These are phyloP conservation scores for Blastocystis sp. DNA, from an alignment of 352 stramenopile species.

Conservation along the genomic window DNA sequence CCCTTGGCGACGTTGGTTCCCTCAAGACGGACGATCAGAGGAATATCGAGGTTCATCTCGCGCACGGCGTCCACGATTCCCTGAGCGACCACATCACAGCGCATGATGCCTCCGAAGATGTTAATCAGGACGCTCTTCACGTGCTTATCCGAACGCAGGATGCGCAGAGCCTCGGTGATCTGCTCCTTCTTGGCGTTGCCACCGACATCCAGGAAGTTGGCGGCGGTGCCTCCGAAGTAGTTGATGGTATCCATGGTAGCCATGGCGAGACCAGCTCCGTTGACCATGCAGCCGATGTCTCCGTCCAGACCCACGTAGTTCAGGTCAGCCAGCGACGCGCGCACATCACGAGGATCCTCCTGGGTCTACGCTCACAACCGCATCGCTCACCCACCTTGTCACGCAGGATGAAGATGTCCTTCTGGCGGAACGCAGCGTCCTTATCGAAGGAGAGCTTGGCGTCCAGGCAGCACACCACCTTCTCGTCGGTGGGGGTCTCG, in stretches of 20 bases:
- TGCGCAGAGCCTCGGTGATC: constrained; percentile 76
- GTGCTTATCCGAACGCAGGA: constrained; percentile 78
- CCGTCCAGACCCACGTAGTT: constrained; percentile 98
- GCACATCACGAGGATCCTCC: constrained; percentile 86
- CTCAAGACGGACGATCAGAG: constrained; percentile 91
- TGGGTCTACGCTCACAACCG: constrained; percentile 62
- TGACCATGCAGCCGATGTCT: constrained; percentile 98
- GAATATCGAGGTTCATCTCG: constrained; percentile 87
- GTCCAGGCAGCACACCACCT: constrained; percentile 83
- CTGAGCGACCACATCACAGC: constrained; percentile 85
- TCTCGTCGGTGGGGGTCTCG: constrained; percentile 66
- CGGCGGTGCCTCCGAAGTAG: constrained; percentile 84
- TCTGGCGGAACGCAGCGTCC: constrained; percentile 90
- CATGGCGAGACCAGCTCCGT: constrained; percentile 95
- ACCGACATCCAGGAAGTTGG: constrained; percentile 97
- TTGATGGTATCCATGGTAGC: constrained; percentile 99
- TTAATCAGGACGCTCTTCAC: constrained; percentile 96
- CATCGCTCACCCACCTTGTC: constrained; percentile 63
- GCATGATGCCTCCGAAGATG: constrained; percentile 98
- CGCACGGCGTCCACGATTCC: constrained; percentile 89
- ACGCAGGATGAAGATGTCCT: constrained; percentile 77
- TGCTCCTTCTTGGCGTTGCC: constrained; percentile 80
- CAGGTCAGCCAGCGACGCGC: constrained; percentile 82
- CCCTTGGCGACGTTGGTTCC: constrained; percentile 89
- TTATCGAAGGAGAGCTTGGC: constrained; percentile 98